Base-by-base conservation (phyloP, 192 early-diverging fungal genomes). In the Coemansia sp. region DNA sequence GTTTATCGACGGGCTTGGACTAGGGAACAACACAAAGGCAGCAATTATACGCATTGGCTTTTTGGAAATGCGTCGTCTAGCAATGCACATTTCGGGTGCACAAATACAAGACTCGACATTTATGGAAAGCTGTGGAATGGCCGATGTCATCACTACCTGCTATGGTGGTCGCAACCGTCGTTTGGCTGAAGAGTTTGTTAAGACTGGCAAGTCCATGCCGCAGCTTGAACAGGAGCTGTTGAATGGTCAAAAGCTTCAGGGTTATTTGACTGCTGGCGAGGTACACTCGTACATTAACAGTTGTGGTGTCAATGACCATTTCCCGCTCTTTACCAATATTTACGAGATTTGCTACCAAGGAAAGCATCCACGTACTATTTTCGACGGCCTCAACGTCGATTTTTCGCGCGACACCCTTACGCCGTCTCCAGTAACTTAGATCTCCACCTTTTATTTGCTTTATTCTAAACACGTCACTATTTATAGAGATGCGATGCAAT, bases 201-300 rank as follows among this genome's bases (percentile, higher is more conserved):
- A 74, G 25, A 96, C 94, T 4, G 94, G 94, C n/a, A 96, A 97
- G 82, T 86, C 94, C 20, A 94, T 98, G 86, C 88, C 91, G 46
- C 85, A 87, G 72, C 84, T 98, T n/a, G 95, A 98, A 68, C 72
- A 87, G 59, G 95, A 96, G 59, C 76, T 97, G 77, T 86, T 98
- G 50, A 95, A 96, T 67, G 97, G 97, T 36, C 97, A 98, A 67
- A 98, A 98, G 75, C 81, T 98, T 54, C 97, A 98, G 82, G 97
- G 97, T 52, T 94, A 94, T 14, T 80, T 93, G 58, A 97, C 97
- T 0, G 90, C 93, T 17, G 79, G 89, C 73, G 94, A 98, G 70
- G 88, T 97, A 25, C 73, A 94, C 74, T 72, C 87, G 67, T 93
- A 96, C 65, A 84, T 97, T 61, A 83, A 79, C 50, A 82, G 81